Percentiles rank a stretch among this genome's conserved stretches.
phyloP scores from a whole-genome alignment of 192 early-diverging fungal species.

The Thoreauomyces humboldtii region DNA sequence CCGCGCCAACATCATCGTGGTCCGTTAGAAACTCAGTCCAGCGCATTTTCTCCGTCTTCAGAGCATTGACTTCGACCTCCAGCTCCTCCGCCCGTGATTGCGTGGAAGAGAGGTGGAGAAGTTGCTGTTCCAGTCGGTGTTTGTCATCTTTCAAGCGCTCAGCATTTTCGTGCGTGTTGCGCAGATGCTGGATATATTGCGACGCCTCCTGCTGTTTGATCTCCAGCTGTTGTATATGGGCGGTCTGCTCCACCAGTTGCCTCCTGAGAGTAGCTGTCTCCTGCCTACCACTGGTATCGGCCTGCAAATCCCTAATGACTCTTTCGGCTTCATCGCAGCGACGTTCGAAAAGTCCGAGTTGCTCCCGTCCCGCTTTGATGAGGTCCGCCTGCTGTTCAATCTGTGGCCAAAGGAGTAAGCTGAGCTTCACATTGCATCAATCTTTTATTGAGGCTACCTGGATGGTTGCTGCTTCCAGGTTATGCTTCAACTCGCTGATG shows the following conservation, averaged over 20 bases:
- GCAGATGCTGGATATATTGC: constrained; percentile 32
- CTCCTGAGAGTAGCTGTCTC: constrained; percentile 37
- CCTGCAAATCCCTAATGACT: constrained; percentile 47
- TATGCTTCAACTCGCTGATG: too few relatives aligned
- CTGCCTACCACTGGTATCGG: constrained; percentile 12
- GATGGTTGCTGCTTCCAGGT: too few relatives aligned
- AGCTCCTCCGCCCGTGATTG: constrained; percentile 39
- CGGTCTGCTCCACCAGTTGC: constrained; percentile 52
- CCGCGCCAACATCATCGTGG: constrained; percentile 39
- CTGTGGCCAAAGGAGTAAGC: too few relatives aligned
- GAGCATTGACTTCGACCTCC: constrained; percentile 45
- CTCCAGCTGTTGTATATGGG: constrained; percentile 57
- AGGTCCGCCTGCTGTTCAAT: background rate
- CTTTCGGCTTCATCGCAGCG: constrained; percentile 50
- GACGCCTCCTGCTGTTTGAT: constrained; percentile 55
- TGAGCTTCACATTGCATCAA: too few relatives aligned
- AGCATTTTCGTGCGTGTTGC: constrained; percentile 25
- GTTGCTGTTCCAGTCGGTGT: constrained; percentile 26
- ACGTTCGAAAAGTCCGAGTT: constrained; percentile 27
- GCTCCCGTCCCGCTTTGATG: constrained; percentile 9
- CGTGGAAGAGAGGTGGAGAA: constrained; percentile 24
- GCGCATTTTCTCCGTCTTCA: constrained; percentile 53
- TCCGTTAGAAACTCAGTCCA: constrained; percentile 49
- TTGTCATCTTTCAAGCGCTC: constrained; percentile 40
- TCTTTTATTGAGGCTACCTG: too few relatives aligned